Percentiles rank a stretch among this genome's conserved stretches.
phyloP scores from a whole-genome alignment of 2,329 filamentous ascomycete species.

The Colletotrichum musae region DNA sequence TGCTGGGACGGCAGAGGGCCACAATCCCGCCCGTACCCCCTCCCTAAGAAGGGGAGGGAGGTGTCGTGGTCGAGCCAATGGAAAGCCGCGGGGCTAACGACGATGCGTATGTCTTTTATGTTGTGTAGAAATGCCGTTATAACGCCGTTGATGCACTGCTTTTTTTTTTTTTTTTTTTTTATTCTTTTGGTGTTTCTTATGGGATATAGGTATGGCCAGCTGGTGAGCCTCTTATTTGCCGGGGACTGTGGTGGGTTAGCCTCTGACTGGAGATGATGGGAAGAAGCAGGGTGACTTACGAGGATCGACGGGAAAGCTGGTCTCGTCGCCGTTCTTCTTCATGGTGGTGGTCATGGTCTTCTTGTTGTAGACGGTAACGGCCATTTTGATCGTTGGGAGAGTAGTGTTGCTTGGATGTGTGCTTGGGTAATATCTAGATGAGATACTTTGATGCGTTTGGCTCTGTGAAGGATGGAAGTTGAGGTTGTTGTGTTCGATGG shows the following conservation, averaged over 20 bases:
- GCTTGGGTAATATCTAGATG: neutral
- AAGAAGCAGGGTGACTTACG: slow-evolving; percentile 19
- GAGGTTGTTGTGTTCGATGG: neutral
- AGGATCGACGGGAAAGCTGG: slow-evolving; percentile 22
- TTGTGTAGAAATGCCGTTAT: neutral
- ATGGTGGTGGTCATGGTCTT: slow-evolving; percentile 5
- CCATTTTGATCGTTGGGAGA: neutral
- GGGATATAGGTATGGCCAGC: no score
- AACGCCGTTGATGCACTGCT: slow-evolving; percentile 27
- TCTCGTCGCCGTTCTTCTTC: neutral
- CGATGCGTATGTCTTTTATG: slow-evolving; percentile 2
- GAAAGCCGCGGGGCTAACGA: slow-evolving; percentile 29
- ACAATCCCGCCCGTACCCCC: neutral
- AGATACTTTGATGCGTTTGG: neutral
- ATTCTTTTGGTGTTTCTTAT: no score
- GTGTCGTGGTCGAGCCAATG: slow-evolving; percentile 25
- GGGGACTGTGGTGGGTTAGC: no score
- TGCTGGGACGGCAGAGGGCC: neutral
- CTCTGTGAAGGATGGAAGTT: neutral
- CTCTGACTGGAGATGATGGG: no score
- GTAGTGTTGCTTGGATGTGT: neutral
- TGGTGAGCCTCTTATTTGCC: no score
- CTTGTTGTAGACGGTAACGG: neutral
- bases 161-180: no score
- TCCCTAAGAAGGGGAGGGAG: neutral